These are phyloP conservation scores for Vicia faba DNA, from an alignment of 306 rosid genomes.

Conservation along the genomic window DNA sequence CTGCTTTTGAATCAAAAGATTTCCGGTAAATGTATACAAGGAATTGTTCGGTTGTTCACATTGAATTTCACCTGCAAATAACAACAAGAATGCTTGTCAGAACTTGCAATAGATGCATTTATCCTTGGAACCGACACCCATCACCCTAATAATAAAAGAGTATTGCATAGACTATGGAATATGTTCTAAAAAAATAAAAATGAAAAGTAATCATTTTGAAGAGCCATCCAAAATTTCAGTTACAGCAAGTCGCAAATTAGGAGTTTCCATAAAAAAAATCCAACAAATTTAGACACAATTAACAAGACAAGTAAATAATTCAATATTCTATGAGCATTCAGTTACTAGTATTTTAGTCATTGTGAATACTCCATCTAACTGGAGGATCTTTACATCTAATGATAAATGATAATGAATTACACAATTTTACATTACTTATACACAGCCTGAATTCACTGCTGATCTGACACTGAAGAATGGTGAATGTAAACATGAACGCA, in stretches of 20 bases:
- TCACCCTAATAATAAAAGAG: constrained; percentile 12
- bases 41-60: constrained; percentile 98
- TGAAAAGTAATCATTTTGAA: not conserved
- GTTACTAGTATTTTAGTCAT: constrained; percentile 13
- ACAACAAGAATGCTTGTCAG: constrained; percentile 28
- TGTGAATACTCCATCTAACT: constrained; percentile 10
- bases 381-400: constrained; percentile 12
- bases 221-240: constrained; percentile 8
- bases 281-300: constrained; percentile 19
- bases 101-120: constrained; percentile 11
- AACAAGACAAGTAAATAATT: constrained; percentile 21
- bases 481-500: constrained; percentile 1
- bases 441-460: constrained; percentile 4
- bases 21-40: constrained; percentile 88
- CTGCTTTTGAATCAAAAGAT: constrained; percentile 76
- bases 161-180: constrained; percentile 15
- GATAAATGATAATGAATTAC: constrained; percentile 8
- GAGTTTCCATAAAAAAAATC: not conserved
- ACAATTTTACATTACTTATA: constrained; percentile 10
- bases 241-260: constrained; percentile 1
- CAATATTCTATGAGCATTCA: constrained; percentile 11
- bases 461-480: constrained; percentile 17
- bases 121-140: constrained; percentile 14
- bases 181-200: not conserved
- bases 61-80: constrained; percentile 83